These are phyloP conservation scores for Sugiyamaella paludigena DNA, from an alignment of 1,139 yeast genomes.

Conservation along the genomic window DNA sequence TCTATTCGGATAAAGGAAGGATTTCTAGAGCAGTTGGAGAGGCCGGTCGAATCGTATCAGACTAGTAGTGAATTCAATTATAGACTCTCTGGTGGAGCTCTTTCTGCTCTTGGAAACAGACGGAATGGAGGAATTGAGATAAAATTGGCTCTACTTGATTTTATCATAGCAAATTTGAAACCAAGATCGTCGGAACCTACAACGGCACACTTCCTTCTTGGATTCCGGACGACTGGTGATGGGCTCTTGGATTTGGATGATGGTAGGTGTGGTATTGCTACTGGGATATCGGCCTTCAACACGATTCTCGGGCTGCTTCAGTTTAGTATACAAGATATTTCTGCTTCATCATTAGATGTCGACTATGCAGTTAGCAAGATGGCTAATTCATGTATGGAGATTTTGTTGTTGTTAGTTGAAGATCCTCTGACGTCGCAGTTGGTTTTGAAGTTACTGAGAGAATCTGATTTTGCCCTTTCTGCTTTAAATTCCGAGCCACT, in stretches of 20 bases:
- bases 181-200: slow-evolving; percentile 47
- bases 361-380: slow-evolving; percentile 51
- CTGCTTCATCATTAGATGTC: slow-evolving; percentile 41
- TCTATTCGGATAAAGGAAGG: slow-evolving; percentile 63
- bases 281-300: slow-evolving; percentile 55
- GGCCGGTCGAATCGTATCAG: slow-evolving; percentile 39
- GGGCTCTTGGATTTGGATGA: slow-evolving; percentile 46
- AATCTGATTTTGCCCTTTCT: slow-evolving; percentile 50
- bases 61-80: slow-evolving; percentile 17
- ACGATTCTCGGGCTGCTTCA: slow-evolving; percentile 52
- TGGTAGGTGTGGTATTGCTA: slow-evolving; percentile 47
- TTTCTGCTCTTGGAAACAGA: slow-evolving; percentile 7
- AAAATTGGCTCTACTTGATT: slow-evolving; percentile 59
- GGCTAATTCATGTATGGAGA: slow-evolving; percentile 56
- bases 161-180: slow-evolving; percentile 52
- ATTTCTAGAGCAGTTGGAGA: slow-evolving; percentile 66
- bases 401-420: slow-evolving; percentile 58
- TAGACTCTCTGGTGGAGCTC: slow-evolving; percentile 7
- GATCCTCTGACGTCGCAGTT: slow-evolving; percentile 52
- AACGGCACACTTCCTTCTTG: slow-evolving; percentile 73
- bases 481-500: slow-evolving; percentile 56
- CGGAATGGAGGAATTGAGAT: slow-evolving; percentile 41
- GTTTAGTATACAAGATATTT: slow-evolving; percentile 46
- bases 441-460: slow-evolving; percentile 55
- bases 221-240: slow-evolving; percentile 52